Conservation (phyloP, 2,329 filamentous ascomycete genomes). For the Stemphylium lycopersici region DNA sequence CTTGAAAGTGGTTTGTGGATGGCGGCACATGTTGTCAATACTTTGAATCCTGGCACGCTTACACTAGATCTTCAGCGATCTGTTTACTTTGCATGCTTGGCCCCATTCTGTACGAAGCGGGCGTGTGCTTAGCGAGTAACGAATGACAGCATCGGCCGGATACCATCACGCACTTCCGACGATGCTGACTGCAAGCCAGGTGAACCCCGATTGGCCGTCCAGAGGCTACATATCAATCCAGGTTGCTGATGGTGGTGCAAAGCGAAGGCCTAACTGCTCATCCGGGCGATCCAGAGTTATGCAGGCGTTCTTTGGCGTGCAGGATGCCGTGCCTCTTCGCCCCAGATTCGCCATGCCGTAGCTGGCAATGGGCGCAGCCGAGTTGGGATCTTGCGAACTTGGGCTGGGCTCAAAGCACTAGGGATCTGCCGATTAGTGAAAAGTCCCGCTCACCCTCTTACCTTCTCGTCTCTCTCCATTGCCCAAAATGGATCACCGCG, state of each 20-base stretch:
- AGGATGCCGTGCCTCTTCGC: slow-evolving; percentile 19
- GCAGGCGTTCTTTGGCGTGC: slow-evolving; percentile 12
- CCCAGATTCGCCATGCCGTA: slow-evolving; percentile 8
- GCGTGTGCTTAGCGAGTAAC: slow-evolving; percentile 6
- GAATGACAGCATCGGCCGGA: slow-evolving; percentile 15
- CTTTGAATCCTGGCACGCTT: slow-evolving; percentile 2
- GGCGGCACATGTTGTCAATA: neutral
- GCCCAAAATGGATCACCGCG: slow-evolving; percentile 22
- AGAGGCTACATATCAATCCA: slow-evolving; percentile 12
- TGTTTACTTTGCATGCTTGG: slow-evolving; percentile 11
- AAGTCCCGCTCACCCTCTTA: slow-evolving; percentile 12
- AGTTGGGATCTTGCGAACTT: slow-evolving; percentile 15
- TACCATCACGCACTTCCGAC: neutral
- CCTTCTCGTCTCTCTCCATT: slow-evolving; percentile 4
- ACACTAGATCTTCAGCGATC: slow-evolving; percentile 8
- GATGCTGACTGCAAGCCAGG: slow-evolving; percentile 17
- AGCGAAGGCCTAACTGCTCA: slow-evolving; percentile 11
- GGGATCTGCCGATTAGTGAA: slow-evolving; percentile 7
- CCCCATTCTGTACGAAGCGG: slow-evolving; percentile 9
- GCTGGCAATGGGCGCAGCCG: slow-evolving; percentile 14
- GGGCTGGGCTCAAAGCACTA: slow-evolving; percentile 3
- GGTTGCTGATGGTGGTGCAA: slow-evolving; percentile 23
- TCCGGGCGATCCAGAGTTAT: slow-evolving; percentile 14
- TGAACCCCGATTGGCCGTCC: slow-evolving; percentile 17
- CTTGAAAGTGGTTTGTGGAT: neutral